These are phyloP conservation scores for Neoboletus brunneissimus DNA, from an alignment of 768 basidiomycete species.

Conservation along the genomic window DNA sequence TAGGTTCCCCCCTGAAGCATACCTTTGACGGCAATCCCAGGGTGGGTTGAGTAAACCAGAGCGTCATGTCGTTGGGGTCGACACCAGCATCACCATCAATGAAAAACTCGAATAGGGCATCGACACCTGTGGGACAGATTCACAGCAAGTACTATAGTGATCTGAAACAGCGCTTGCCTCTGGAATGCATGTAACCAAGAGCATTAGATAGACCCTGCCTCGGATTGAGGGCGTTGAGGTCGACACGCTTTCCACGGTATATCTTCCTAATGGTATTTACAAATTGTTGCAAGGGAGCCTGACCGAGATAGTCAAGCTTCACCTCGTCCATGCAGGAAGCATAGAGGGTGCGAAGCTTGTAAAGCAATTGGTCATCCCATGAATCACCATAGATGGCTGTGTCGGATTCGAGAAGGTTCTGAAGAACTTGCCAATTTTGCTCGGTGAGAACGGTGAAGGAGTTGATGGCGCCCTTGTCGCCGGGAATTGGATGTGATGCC, in stretches of 20 bases:
- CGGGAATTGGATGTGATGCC: conserved; percentile 76
- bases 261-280: conserved; percentile 58
- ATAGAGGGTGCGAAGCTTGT: conserved; percentile 72
- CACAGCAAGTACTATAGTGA: not conserved
- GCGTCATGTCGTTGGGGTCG: conserved; percentile 81
- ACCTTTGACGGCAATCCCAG: conserved; percentile 90
- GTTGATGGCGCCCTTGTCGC: conserved; percentile 73
- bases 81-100: conserved; percentile 85
- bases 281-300: conserved; percentile 66
- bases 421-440: conserved; percentile 76
- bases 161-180: conserved; percentile 47
- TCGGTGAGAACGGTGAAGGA: conserved; percentile 70
- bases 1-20: not conserved
- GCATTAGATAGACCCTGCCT: conserved; percentile 73
- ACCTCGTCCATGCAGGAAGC: conserved; percentile 79
- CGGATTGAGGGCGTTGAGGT: conserved; percentile 34
- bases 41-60: conserved; percentile 81
- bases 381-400: conserved; percentile 36
- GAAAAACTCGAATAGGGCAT: conserved; percentile 74
- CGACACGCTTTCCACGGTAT: conserved; percentile 52
- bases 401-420: conserved; percentile 59
- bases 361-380: conserved; percentile 54
- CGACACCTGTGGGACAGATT: conserved; percentile 52
- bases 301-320: conserved; percentile 68
- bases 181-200: conserved; percentile 81